These are phyloP conservation scores for Neofusicoccum umdonicola DNA, from an alignment of 2,329 filamentous ascomycete species.

Conservation along the genomic window DNA sequence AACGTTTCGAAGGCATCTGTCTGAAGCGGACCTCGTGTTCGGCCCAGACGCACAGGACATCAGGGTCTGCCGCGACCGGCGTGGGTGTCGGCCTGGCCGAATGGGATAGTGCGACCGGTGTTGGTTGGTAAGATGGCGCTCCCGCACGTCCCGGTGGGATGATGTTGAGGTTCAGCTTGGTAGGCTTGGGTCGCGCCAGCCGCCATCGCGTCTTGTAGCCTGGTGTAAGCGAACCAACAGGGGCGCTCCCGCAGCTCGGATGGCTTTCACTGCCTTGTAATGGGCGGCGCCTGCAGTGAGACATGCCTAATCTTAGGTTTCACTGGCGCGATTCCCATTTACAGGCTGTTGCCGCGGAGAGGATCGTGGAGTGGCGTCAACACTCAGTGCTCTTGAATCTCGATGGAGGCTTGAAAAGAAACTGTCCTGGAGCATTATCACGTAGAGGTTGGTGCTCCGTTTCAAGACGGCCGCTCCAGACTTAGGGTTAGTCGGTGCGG, in stretches of 20 bases:
- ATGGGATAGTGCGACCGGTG: neutral
- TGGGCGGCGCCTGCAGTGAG: neutral
- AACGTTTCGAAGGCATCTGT: neutral
- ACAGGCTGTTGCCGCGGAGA: neutral
- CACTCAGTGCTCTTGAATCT: too few species aligned
- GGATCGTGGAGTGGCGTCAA: too few species aligned
- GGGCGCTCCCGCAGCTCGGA: neutral
- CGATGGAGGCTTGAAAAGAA: too few species aligned
- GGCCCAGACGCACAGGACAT: neutral
- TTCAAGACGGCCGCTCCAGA: too few species aligned
- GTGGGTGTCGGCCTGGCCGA: neutral
- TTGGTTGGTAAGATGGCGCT: conserved; percentile 1
- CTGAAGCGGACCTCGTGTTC: neutral
- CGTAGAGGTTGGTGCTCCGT: too few species aligned
- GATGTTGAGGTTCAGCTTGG: conserved; percentile 3
- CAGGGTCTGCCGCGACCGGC: neutral
- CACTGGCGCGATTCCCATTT: neutral
- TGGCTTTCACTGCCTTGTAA: neutral
- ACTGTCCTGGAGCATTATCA: too few species aligned
- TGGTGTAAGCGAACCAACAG: conserved; percentile 7
- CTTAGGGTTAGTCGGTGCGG: too few species aligned
- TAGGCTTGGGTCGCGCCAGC: neutral
- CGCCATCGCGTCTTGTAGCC: neutral
- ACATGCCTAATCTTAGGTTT: neutral
- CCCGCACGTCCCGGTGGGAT: conserved; percentile 1